Evolutionary conservation across 2,329 filamentous ascomycete genomes (phyloP).

Genomic region (Podosphaera fusca): DNA sequence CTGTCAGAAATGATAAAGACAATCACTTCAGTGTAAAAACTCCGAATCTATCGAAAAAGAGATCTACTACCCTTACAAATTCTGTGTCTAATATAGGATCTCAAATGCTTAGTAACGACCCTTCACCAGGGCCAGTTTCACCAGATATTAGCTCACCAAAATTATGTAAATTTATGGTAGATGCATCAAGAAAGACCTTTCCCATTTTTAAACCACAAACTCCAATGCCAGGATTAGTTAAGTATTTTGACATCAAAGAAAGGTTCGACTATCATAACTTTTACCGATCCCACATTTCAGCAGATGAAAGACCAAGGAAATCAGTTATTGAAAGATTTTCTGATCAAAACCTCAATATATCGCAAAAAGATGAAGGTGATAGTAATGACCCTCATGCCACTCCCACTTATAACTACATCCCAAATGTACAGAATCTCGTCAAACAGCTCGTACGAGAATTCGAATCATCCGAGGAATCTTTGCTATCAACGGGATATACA

Average conservation of each 20-base stretch:
- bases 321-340: not conserved
- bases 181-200: not conserved
- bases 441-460: conserved; percentile 11
- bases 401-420: not conserved
- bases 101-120: not conserved
- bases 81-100: not conserved
- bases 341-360: conserved; percentile 1
- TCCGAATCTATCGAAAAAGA: not conserved
- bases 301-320: not conserved
- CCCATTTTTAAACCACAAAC: not conserved
- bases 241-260: conserved; percentile 1
- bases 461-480: conserved; percentile 8
- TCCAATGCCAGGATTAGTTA: not conserved
- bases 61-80: not conserved
- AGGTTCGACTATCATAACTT: conserved; percentile 6
- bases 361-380: conserved; percentile 2
- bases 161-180: not conserved
- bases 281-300: conserved; percentile 4
- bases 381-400: not conserved
- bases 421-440: conserved; percentile 5
- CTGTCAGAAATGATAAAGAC: not conserved
- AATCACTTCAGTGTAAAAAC: not conserved
- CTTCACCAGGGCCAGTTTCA: not conserved
- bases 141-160: not conserved
- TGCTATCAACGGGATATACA: not conserved